Evolutionary conservation across 2,329 filamentous ascomycete genomes (phyloP).

Genomic region (Madurella fahalii): DNA sequence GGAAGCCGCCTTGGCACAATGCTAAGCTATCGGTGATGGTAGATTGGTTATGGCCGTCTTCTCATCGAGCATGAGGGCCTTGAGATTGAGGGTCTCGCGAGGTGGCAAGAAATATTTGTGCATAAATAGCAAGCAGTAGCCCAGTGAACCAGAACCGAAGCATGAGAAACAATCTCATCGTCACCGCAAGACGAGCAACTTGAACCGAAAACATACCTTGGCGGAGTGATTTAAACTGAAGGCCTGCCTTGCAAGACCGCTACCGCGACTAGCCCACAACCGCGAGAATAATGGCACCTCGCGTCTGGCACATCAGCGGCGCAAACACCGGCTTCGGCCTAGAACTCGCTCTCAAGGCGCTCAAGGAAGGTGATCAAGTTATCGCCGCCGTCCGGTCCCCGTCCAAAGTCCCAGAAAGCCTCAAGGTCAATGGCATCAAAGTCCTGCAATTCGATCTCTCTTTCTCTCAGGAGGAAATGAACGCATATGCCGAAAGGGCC

Average conservation of each 20-base stretch:
- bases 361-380: constrained; percentile 42
- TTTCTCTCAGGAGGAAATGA: constrained; percentile 31
- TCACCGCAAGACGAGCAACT: no score
- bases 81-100: no score
- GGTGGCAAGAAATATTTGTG: no score
- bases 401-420: constrained; percentile 17
- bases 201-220: no score
- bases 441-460: constrained; percentile 40
- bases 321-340: constrained; percentile 45
- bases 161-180: no score
- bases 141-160: no score
- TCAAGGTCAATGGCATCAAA: constrained; percentile 34
- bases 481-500: constrained; percentile 33
- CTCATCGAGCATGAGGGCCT: neutral
- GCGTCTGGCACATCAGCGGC: constrained; percentile 49
- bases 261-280: neutral
- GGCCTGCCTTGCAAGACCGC: no score
- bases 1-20: neutral
- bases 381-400: constrained; percentile 42
- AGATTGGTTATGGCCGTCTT: neutral
- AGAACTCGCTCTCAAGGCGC: constrained; percentile 39
- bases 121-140: no score
- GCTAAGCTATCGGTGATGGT: neutral
- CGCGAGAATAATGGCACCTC: constrained; percentile 8
- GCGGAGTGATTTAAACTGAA: no score